Conservation (phyloP, 2,329 filamentous ascomycete species). For the Knufia petricola region DNA sequence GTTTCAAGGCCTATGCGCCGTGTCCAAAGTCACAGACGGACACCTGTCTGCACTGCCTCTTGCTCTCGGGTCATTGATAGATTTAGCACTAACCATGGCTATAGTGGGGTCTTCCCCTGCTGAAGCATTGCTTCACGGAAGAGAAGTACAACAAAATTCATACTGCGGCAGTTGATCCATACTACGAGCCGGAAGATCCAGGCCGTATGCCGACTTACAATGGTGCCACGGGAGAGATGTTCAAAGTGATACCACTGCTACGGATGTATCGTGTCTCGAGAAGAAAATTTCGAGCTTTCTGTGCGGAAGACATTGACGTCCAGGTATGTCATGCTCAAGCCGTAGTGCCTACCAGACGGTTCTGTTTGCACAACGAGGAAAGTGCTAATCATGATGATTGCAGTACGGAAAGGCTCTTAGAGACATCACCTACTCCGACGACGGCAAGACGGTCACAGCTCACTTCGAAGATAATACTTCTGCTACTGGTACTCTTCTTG, state of each 20-base stretch:
- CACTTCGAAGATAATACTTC: slow-evolving; percentile 16
- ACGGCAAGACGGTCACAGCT: slow-evolving; percentile 20
- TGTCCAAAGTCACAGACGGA: background rate
- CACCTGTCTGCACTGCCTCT: too few species aligned
- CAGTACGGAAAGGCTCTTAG: slow-evolving; percentile 20
- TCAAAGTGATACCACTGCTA: slow-evolving; percentile 22
- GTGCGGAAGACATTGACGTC: slow-evolving; percentile 22
- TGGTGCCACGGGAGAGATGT: slow-evolving; percentile 22
- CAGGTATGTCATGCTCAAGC: slow-evolving; percentile 2
- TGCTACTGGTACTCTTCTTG: slow-evolving; percentile 19
- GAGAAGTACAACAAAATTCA: slow-evolving; percentile 24
- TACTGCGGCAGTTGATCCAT: slow-evolving; percentile 25
- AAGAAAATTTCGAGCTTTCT: slow-evolving; percentile 23
- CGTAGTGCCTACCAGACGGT: background rate
- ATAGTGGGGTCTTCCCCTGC: slow-evolving; percentile 23
- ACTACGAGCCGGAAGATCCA: slow-evolving; percentile 19
- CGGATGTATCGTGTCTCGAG: slow-evolving; percentile 25
- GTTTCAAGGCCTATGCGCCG: too few species aligned
- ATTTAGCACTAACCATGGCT: background rate
- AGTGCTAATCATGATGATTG: background rate
- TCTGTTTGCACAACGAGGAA: background rate
- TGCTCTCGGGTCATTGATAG: too few species aligned
- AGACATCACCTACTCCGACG: slow-evolving; percentile 15
- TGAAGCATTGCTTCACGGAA: slow-evolving; percentile 21
- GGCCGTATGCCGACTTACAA: slow-evolving; percentile 24